Base-by-base conservation (phyloP, 441 rosid genomes). In the Kokia cookei region DNA sequence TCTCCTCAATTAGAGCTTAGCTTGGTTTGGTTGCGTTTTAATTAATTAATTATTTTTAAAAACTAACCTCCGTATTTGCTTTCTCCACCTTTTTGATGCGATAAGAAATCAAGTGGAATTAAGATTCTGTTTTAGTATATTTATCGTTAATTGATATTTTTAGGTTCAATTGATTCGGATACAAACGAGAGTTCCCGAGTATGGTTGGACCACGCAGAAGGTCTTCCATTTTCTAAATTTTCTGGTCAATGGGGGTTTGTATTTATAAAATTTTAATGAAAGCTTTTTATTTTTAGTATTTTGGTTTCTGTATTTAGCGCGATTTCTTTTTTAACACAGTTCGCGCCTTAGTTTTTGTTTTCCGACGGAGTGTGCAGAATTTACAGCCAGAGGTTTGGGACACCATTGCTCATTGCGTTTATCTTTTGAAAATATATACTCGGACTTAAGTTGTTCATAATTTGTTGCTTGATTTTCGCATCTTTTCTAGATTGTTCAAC, bases 161-260 rank as follows among this genome's bases (percentile, higher is more conserved):
- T 75, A 93, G 98, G 83, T 93, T 83, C 98, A 93, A 88, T 75
- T 93, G 54, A 82, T 90, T 62, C 85, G 98, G 71, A 94, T 94
- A 76, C 97, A 92, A 77, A 73, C 90, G 74, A 82, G 97, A 83
- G 98, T 93, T 80, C 98, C 98, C 0, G 98, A 93, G 82, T 92
- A 90, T 51, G 98, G 98, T 9, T 93, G 97, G 98, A 92, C 98
- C 42, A 93, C 94, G 6, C 98, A 92, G 82, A 93, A 93, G 84
- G 97, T 93, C 74, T 93, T 93, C 54, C 97, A 93, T 82, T 87
- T 93, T 76, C 91, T 93, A 74, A 93, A 93, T 85, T 90, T 93
- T 89, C 77, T 93, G 45, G 98, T 93, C 45, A 93, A 92, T 73
- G 94, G 90, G 74, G 92, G 98, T 93, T 24, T 64, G 90, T 82